These are phyloP conservation scores for Fusarium siculi DNA, from an alignment of 2,329 filamentous ascomycete genomes.

Conservation along the genomic window DNA sequence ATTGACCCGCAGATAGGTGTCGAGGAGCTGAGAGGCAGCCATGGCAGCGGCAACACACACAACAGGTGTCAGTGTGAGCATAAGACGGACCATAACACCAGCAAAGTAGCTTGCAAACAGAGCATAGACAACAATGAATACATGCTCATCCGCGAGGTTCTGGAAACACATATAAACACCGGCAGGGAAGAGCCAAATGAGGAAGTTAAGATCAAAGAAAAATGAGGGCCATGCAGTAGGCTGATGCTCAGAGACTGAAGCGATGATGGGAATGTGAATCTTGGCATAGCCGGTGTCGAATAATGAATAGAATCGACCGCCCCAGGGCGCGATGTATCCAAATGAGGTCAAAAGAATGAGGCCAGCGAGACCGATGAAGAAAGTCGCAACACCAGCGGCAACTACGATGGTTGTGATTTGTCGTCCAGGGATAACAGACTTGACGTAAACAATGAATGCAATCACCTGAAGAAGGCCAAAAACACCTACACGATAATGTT, in stretches of 20 bases:
- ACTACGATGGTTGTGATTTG: slow-evolving; percentile 94
- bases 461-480: slow-evolving; percentile 96
- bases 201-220: slow-evolving; percentile 98
- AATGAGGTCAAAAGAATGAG: slow-evolving; percentile 89
- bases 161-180: slow-evolving; percentile 99
- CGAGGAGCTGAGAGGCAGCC: slow-evolving; percentile 86
- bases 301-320: slow-evolving; percentile 97
- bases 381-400: slow-evolving; percentile 77
- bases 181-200: slow-evolving; percentile 99
- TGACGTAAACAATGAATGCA: slow-evolving; percentile 90
- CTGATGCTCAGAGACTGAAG: slow-evolving; percentile 99
- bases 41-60: slow-evolving; percentile 95
- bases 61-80: slow-evolving; percentile 96
- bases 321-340: slow-evolving; percentile 96
- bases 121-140: slow-evolving; percentile 98
- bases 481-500: slow-evolving; percentile 69
- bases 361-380: slow-evolving; percentile 76
- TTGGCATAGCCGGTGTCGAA: slow-evolving; percentile 99
- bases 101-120: slow-evolving; percentile 97
- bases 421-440: slow-evolving; percentile 86
- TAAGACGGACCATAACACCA: slow-evolving; percentile 98
- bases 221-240: slow-evolving; percentile 98
- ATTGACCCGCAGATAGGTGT: slow-evolving; percentile 79
- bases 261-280: slow-evolving; percentile 99
- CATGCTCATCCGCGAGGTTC: slow-evolving; percentile 92